Evolutionary conservation across 208 protist species (phyloP).

Genomic region (Trypanosomatidae sp.): DNA sequence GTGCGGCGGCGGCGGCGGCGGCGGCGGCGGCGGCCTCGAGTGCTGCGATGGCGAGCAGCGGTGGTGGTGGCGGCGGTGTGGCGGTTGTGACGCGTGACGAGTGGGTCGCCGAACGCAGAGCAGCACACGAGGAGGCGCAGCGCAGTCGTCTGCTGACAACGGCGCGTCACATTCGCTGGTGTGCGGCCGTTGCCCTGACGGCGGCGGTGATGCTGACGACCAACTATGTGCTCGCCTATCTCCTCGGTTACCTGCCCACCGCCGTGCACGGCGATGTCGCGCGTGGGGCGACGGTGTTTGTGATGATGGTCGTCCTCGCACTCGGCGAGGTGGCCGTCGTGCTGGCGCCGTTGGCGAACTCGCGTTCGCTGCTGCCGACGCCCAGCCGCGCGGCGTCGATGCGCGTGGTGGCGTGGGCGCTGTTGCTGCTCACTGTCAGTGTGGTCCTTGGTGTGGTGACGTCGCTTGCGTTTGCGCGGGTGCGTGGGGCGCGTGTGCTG

Average conservation of each 20-base stretch:
- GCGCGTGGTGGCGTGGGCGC: constrained; percentile 55
- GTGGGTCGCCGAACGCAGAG: constrained; percentile 43
- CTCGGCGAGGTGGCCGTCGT: constrained; percentile 57
- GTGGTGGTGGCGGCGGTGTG: too few relatives aligned
- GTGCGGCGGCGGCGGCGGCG: constrained; percentile 33
- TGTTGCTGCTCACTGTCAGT: constrained; percentile 47
- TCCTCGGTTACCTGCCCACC: constrained; percentile 49
- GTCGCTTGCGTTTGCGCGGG: constrained; percentile 56
- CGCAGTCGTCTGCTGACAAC: constrained; percentile 31
- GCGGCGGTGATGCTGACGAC: constrained; percentile 27
- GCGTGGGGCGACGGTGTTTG: constrained; percentile 38
- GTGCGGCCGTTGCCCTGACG: constrained; percentile 51
- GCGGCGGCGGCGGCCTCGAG: too few relatives aligned
- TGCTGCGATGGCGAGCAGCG: too few relatives aligned
- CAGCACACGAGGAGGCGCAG: constrained; percentile 37
- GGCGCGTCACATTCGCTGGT: constrained; percentile 54
- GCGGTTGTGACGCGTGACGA: constrained; percentile 71
- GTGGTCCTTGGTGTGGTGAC: constrained; percentile 52
- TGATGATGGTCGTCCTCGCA: constrained; percentile 35
- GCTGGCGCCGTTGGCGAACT: constrained; percentile 44
- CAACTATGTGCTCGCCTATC: constrained; percentile 68
- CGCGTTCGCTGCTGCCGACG: constrained; percentile 11
- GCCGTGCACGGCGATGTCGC: constrained; percentile 37
- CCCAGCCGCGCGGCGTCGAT: constrained; percentile 44
- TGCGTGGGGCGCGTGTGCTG: constrained; percentile 29